Evolutionary conservation across 768 basidiomycete species (phyloP).

Genomic region (Lactarius sp.): DNA sequence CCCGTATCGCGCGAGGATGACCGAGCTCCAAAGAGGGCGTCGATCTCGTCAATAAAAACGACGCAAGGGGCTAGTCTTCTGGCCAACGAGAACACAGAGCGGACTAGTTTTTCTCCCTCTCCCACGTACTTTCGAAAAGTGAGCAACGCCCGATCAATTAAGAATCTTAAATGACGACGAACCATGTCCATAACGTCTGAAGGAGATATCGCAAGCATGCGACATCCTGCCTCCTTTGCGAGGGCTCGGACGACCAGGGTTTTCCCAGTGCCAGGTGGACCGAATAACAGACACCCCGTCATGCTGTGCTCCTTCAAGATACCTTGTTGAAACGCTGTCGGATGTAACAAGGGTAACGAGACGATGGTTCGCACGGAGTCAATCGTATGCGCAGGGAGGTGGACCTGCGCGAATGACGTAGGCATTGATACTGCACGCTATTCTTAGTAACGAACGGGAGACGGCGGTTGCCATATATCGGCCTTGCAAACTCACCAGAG

Average conservation of each 20-base stretch:
- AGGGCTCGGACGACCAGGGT: constrained; percentile 85
- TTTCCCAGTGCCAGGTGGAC: constrained; percentile 91
- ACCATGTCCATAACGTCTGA: constrained; percentile 98
- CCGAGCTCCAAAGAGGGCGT: constrained; percentile 87
- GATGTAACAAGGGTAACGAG: constrained; percentile 82
- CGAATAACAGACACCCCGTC: constrained; percentile 87
- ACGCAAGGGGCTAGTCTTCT: constrained; percentile 85
- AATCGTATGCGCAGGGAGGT: constrained; percentile 82
- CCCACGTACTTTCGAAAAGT: constrained; percentile 62
- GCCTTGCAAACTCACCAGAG: constrained; percentile 40
- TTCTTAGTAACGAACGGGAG: constrained; percentile 17
- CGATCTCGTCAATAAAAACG: constrained; percentile 92
- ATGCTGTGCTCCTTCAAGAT: constrained; percentile 90
- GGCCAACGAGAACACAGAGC: constrained; percentile 83
- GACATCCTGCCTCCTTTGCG: constrained; percentile 88
- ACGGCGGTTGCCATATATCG: background rate
- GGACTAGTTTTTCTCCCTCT: constrained; percentile 86
- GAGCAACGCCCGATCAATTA: constrained; percentile 3
- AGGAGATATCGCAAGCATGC: constrained; percentile 87
- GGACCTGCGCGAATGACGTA: constrained; percentile 84
- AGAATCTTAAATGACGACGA: constrained; percentile 30
- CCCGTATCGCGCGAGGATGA: constrained; percentile 71
- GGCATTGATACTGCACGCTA: constrained; percentile 55
- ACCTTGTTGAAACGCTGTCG: constrained; percentile 81
- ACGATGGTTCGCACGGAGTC: constrained; percentile 91